phyloP scores from a whole-genome alignment of 257 asterid genomes.

The Petunia secreta region DNA sequence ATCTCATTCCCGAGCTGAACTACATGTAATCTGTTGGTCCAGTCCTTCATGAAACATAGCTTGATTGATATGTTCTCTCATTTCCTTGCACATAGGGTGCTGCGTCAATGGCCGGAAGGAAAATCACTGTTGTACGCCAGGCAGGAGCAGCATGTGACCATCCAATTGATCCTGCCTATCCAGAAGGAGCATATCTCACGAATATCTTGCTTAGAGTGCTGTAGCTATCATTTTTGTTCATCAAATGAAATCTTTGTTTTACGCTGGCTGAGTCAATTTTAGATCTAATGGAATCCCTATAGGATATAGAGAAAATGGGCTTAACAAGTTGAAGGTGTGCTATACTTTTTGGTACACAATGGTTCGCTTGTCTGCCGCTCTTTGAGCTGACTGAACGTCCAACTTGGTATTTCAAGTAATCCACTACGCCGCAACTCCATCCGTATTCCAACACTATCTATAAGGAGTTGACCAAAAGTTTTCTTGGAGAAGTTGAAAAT shows the following conservation, averaged over 20 bases:
- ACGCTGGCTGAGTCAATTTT: background rate
- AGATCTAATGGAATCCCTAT: background rate
- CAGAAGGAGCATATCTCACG: conserved; percentile 85
- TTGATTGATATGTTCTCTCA: background rate
- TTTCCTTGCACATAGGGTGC: conserved; percentile 57
- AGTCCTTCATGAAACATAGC: background rate
- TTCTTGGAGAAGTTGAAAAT: no score
- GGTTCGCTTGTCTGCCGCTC: no score
- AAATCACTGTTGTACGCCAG: conserved; percentile 70
- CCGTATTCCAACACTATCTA: no score
- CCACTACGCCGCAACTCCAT: no score
- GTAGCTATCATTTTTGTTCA: conserved; percentile 27
- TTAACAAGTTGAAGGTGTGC: background rate
- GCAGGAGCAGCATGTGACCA: conserved; percentile 93
- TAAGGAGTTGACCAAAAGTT: no score
- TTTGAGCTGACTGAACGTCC: no score
- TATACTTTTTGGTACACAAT: no score
- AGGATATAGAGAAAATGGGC: background rate
- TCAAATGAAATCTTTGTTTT: background rate
- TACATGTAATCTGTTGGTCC: conserved; percentile 2
- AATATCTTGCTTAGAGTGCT: conserved; percentile 71
- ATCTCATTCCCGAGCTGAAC: background rate
- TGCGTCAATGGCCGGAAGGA: conserved; percentile 79
- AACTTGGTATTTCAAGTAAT: no score
- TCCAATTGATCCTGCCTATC: conserved; percentile 83